Conservation (phyloP, 495 filamentous ascomycete species). For the Penicillium soppii region DNA sequence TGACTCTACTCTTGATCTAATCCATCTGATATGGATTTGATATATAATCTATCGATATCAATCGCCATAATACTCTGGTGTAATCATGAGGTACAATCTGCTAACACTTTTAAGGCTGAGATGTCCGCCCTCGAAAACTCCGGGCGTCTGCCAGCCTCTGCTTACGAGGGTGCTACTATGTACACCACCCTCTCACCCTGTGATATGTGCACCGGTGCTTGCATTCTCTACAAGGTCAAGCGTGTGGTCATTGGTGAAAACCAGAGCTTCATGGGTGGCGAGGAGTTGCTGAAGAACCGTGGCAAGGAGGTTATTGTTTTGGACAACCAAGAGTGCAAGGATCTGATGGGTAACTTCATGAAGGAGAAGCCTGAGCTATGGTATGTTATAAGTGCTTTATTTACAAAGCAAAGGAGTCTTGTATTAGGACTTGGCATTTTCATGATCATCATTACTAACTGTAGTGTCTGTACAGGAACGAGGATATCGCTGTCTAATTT, state of each 20-base stretch:
- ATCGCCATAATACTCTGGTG: background rate
- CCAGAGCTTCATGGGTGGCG: conserved; percentile 73
- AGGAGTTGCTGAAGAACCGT: conserved; percentile 66
- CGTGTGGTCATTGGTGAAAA: conserved; percentile 87
- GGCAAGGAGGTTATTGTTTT: conserved; percentile 77
- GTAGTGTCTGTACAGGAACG: conserved; percentile 55
- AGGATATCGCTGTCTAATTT: conserved; percentile 68
- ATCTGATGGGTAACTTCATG: conserved; percentile 76
- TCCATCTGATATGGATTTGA: background rate
- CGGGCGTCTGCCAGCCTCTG: conserved; percentile 68
- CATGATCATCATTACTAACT: conserved; percentile 15
- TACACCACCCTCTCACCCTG: conserved; percentile 87
- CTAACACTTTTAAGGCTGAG: conserved; percentile 58
- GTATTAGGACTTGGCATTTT: background rate
- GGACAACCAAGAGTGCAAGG: conserved; percentile 65
- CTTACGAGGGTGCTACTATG: conserved; percentile 76
- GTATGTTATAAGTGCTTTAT: conserved; percentile 44
- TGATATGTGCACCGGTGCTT: conserved; percentile 86
- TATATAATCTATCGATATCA: background rate
- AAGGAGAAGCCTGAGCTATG: conserved; percentile 73
- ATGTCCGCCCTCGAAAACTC: conserved; percentile 78
- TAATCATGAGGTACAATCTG: background rate
- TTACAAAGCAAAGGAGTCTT: background rate
- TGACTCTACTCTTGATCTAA: conserved; percentile 2
- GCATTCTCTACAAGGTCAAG: conserved; percentile 74